Evolutionary conservation across 2,329 filamentous ascomycete genomes (phyloP).

Genomic region (Ceratocystis eucalypticola): DNA sequence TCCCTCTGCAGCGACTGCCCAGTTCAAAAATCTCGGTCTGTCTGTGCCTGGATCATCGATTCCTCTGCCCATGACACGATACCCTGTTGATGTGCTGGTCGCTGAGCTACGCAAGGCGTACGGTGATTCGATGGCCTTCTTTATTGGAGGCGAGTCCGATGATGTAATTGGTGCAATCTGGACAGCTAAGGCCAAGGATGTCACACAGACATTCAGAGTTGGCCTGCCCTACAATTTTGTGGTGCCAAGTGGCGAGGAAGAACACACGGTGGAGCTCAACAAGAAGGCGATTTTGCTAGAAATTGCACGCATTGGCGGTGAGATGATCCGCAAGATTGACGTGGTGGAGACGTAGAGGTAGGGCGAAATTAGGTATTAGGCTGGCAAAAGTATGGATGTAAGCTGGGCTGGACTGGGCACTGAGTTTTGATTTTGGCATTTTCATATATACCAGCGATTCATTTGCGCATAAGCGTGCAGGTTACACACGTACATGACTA

Average conservation of each 20-base stretch:
- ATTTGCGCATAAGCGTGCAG: conserved; percentile 9
- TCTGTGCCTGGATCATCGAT: conserved; percentile 13
- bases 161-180: conserved; percentile 43
- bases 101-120: conserved; percentile 55
- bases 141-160: conserved; percentile 51
- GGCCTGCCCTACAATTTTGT: conserved; percentile 52
- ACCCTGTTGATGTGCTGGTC: conserved; percentile 51
- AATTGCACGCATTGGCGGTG: conserved; percentile 54
- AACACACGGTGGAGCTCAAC: conserved; percentile 48
- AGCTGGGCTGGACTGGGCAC: background rate
- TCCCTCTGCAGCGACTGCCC: conserved; percentile 21
- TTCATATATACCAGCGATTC: conserved; percentile 11
- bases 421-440: conserved; percentile 7
- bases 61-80: conserved; percentile 43
- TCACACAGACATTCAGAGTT: conserved; percentile 49
- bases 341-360: conserved; percentile 22
- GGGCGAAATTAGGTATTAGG: background rate
- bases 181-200: conserved; percentile 38
- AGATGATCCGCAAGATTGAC: conserved; percentile 56
- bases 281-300: conserved; percentile 54
- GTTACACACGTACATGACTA: background rate
- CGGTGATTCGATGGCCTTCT: conserved; percentile 60
- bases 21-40: conserved; percentile 55
- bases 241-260: conserved; percentile 27
- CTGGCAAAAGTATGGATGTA: background rate